Conservation (phyloP, 306 rosid genomes). For the Amphicarpaea edgeworthii region DNA sequence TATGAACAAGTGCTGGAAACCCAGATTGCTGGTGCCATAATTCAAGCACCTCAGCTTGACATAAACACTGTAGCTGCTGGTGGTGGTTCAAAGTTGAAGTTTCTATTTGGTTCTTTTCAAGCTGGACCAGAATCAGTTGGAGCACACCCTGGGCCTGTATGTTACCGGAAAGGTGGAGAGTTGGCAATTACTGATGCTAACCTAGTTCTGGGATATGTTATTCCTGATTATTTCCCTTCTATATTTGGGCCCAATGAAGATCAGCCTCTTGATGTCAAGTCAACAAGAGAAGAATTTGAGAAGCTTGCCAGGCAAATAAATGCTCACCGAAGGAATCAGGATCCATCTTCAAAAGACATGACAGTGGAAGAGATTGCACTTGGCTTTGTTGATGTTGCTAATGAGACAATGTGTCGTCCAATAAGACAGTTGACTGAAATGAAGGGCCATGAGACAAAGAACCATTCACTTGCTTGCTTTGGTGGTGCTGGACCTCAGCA, state of each 20-base stretch:
- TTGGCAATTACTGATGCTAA: slow-evolving; percentile 98
- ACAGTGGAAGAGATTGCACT: slow-evolving; percentile 81
- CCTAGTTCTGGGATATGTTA: slow-evolving; percentile 80
- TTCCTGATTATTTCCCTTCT: slow-evolving; percentile 93
- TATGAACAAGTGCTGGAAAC: slow-evolving; percentile 98
- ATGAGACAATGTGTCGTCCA: slow-evolving; percentile 98
- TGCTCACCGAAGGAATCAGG: slow-evolving; percentile 67
- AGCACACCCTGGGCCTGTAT: slow-evolving; percentile 97
- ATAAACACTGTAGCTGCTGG: slow-evolving; percentile 98
- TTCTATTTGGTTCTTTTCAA: slow-evolving; percentile 85
- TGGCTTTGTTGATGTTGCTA: slow-evolving; percentile 94
- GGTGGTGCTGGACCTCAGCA: slow-evolving; percentile 99
- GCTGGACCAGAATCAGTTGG: slow-evolving; percentile 98
- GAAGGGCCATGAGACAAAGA: slow-evolving; percentile 96
- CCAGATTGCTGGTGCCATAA: slow-evolving; percentile 87
- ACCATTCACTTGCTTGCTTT: slow-evolving; percentile 97
- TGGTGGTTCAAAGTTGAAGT: slow-evolving; percentile 93
- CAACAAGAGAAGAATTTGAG: slow-evolving; percentile 72
- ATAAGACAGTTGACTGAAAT: slow-evolving; percentile 94
- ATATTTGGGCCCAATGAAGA: slow-evolving; percentile 89
- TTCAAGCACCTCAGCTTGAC: slow-evolving; percentile 98
- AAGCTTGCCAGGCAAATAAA: slow-evolving; percentile 81
- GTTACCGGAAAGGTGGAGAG: slow-evolving; percentile 94
- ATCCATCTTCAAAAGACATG: slow-evolving; percentile 78
- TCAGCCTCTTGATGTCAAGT: slow-evolving; percentile 77